These are phyloP conservation scores for Mycocentrospora acerina DNA, from an alignment of 2,329 filamentous ascomycete species.

Conservation along the genomic window DNA sequence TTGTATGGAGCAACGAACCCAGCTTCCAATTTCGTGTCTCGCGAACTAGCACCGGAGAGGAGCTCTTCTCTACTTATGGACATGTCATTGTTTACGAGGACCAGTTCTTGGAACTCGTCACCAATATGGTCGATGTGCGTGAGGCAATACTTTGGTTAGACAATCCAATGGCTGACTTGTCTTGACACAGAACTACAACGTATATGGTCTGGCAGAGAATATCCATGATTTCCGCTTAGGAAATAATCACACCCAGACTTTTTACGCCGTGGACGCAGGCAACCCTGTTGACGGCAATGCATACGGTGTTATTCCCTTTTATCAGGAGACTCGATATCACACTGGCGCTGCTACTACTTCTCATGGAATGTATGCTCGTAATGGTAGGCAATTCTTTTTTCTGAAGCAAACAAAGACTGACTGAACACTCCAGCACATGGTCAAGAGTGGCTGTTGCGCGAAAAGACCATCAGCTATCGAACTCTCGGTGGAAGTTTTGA, in stretches of 20 bases:
- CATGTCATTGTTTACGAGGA: slow-evolving; percentile 72
- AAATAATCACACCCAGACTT: slow-evolving; percentile 65
- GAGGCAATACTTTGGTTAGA: slow-evolving; percentile 44
- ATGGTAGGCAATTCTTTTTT: slow-evolving; percentile 3
- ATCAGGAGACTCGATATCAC: slow-evolving; percentile 15
- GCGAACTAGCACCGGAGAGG: slow-evolving; percentile 55
- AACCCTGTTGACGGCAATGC: slow-evolving; percentile 13
- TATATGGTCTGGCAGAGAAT: slow-evolving; percentile 76
- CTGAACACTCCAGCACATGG: slow-evolving; percentile 57
- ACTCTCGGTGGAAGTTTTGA: slow-evolving; percentile 73
- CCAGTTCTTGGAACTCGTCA: slow-evolving; percentile 59
- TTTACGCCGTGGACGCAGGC: slow-evolving; percentile 65
- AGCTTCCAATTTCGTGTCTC: slow-evolving; percentile 67
- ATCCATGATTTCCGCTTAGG: slow-evolving; percentile 66
- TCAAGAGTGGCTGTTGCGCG: slow-evolving; percentile 68
- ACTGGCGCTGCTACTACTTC: slow-evolving; percentile 4
- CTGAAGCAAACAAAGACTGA: not conserved
- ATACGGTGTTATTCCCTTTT: slow-evolving; percentile 15
- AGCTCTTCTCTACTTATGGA: slow-evolving; percentile 68
- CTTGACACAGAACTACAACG: slow-evolving; percentile 58
- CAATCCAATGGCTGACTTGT: slow-evolving; percentile 42
- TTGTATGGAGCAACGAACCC: slow-evolving; percentile 39
- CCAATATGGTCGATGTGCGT: slow-evolving; percentile 53
- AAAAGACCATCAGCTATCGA: slow-evolving; percentile 67
- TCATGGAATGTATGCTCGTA: slow-evolving; percentile 19